Base-by-base conservation (phyloP, 495 filamentous ascomycete species). In the Aspergillus leporis region DNA sequence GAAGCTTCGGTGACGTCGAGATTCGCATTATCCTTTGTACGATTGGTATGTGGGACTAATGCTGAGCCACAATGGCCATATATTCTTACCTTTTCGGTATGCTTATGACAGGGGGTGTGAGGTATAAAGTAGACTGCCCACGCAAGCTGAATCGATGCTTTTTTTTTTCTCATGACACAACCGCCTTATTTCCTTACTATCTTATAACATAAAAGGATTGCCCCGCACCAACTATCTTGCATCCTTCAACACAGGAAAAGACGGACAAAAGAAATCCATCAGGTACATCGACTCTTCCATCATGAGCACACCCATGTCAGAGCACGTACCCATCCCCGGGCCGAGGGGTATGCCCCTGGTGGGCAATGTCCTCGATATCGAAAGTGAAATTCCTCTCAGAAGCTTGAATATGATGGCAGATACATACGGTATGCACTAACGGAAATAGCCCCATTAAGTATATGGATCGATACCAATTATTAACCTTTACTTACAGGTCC, bases 361-460 rank as follows among this genome's bases (percentile, higher is more conserved):
- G 14, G 87, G 87, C 6, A 90, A 90, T 63, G 67, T 88, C 63
- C 79, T 79, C 45, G 82, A 87, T 54, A 64, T 90, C 47, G 80
- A 88, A 56, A 67, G 75, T 0, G 76, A 71, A 46, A 73, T 85
- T 38, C 80, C 80, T 0, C 71, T 78, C 59, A 75, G 73, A 53
- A 84, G 83, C 22, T 71, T 88, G 12, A 71, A 76, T 57, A 67
- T 74, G 6, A 71, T 90, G 28, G 80, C 84, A 9, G 86, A 89
- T 60, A 83, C 79, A 32, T 89, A 90, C 60, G 85, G 85, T 79
- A 67, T 58, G 54, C 47, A 63, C 19, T 55, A 5, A n/a, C 19
- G 19, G n/a, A n/a, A n/a, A 47, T 14, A 3, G 38, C 25, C 3
- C 3, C 6, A 28, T 28, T 28, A 28, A 28, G 3, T 3, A 28